Evolutionary conservation across 805 yeast genomes (phyloP).

Genomic region (Isabelozyma pseudorhagii): DNA sequence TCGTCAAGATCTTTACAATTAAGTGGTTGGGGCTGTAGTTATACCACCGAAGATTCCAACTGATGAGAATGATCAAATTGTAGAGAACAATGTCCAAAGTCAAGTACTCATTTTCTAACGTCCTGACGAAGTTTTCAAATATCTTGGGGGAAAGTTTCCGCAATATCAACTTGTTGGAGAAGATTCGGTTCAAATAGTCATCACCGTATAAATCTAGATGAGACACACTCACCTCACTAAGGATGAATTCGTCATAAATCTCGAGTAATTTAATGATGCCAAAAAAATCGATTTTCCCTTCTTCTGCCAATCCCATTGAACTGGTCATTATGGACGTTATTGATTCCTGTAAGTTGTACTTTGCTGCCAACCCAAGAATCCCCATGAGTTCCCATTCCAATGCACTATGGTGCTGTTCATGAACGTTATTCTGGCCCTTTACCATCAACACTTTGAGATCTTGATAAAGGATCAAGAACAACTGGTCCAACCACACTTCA

Average conservation of each 20-base stretch:
- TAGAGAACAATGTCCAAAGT: slow-evolving; percentile 31
- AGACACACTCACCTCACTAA: slow-evolving; percentile 32
- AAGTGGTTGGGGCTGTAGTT: slow-evolving; percentile 47
- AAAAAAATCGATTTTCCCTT: slow-evolving; percentile 61
- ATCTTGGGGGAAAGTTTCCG: slow-evolving; percentile 14
- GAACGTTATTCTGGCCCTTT: slow-evolving; percentile 14
- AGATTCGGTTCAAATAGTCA: slow-evolving; percentile 22
- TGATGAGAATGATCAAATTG: slow-evolving; percentile 45
- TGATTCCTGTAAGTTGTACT: slow-evolving; percentile 35
- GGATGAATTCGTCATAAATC: slow-evolving; percentile 41
- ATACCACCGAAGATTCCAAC: slow-evolving; percentile 68
- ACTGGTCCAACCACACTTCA: slow-evolving; percentile 76
- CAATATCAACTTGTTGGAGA: slow-evolving; percentile 32
- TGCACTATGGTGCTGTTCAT: slow-evolving; percentile 45
- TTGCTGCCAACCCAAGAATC: slow-evolving; percentile 44
- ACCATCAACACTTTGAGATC: slow-evolving; percentile 39
- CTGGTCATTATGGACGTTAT: slow-evolving; percentile 40
- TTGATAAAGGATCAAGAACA: slow-evolving; percentile 68
- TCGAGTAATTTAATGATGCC: slow-evolving; percentile 50
- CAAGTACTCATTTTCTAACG: slow-evolving; percentile 26
- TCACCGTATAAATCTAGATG: slow-evolving; percentile 28
- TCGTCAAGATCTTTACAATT: slow-evolving; percentile 41
- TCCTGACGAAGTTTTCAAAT: slow-evolving; percentile 17
- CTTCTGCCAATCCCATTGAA: slow-evolving; percentile 46
- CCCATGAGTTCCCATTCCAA: slow-evolving; percentile 77